Base-by-base conservation (phyloP, 1,139 yeast genomes). In the Debaryomyces sp. region DNA sequence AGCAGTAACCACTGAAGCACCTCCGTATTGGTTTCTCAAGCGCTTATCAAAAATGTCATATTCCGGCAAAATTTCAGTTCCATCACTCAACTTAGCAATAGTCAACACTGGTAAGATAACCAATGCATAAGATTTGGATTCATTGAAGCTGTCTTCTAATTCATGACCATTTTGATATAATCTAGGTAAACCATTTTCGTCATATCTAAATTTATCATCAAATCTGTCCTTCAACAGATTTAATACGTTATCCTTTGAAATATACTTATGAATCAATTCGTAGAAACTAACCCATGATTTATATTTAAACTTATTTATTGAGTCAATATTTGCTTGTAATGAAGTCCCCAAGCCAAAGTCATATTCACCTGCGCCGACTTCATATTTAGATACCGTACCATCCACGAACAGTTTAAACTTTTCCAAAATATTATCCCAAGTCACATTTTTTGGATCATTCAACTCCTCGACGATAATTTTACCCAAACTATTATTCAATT, bases 181-280 rank as follows among this genome's bases (percentile, higher is more conserved):
- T 45, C 83, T 79, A 6, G 99, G 99, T 37, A 90, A 70, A 5
- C 95, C 96, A 54, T 85, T 80, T 42, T 80, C 84, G 65, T 91
- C 97, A 64, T 88, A 94, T 57, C 95, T 78, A 71, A 94, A 94
- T 47, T 72, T 73, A 51, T 85, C 89, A 59, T 92, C 98, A 68
- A 94, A 94, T 52, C 81, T 72, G 47, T 84, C 89, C 63, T 85
- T 82, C 59, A 87, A 64, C 24, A 85, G 73, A 43, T 73, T 71
- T 2, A 84, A 73, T 18, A 84, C 73, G 17, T 75, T 80, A 44
- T 85, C 90, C 52, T 81, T 86, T 17, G 80, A 78, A 45, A 87
- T 65, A 50, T 76, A 78, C 50, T 85, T 87, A 54, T 78, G 85
- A 43, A 87, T 73, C 17, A 81, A 71, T 3, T 75, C 76, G 53